Evolutionary conservation across 163 green algal species (phyloP).

Genomic region (Scenedesmus sp.): DNA sequence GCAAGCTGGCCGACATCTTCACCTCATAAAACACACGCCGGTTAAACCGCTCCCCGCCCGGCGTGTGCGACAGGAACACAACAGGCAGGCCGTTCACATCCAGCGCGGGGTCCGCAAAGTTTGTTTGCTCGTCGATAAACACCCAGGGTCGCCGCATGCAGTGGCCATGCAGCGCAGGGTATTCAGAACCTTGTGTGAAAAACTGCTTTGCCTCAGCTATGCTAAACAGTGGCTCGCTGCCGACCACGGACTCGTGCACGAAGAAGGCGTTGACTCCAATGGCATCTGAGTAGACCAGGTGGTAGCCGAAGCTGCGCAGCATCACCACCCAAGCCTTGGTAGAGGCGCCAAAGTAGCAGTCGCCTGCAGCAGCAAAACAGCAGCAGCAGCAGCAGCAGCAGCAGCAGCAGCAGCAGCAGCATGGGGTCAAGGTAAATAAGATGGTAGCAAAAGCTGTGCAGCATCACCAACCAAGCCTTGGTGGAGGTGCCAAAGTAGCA

Average conservation of each 20-base stretch:
- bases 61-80: background rate
- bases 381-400: background rate
- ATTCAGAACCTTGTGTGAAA: background rate
- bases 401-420: background rate
- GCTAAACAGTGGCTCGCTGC: background rate
- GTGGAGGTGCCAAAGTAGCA: background rate
- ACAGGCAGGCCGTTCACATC: background rate
- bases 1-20: background rate
- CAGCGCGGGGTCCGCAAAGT: background rate
- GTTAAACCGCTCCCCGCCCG: background rate
- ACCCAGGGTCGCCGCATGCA: background rate
- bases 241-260: background rate
- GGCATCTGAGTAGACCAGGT: background rate
- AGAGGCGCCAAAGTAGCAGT: background rate
- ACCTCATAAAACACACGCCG: background rate
- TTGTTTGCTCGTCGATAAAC: background rate
- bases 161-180: background rate
- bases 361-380: slow-evolving; percentile 4
- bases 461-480: too few species aligned
- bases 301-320: slow-evolving; percentile 3
- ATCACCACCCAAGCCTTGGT: background rate
- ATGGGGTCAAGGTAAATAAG: too few species aligned
- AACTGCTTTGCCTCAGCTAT: background rate
- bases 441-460: too few species aligned
- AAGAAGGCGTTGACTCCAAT: background rate